phyloP scores from a whole-genome alignment of 176 grass and related monocot species.

The Avena sativa region DNA sequence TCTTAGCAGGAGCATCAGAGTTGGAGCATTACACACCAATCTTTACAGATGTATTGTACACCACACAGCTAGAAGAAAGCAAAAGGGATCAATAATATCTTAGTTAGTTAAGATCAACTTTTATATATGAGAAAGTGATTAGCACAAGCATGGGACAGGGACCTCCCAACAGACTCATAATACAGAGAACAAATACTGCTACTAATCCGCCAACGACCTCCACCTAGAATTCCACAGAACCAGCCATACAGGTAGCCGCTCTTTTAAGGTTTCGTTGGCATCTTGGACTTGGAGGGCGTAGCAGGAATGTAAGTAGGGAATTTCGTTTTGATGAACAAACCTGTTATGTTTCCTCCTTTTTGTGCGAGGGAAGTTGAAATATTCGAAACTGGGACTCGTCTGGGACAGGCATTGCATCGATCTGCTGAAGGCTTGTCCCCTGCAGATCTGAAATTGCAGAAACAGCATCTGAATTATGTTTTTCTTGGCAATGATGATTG shows the following conservation, averaged over 20 bases:
- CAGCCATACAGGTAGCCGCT: constrained; percentile 10
- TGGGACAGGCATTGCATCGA: neutral
- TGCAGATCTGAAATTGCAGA: constrained; percentile 38
- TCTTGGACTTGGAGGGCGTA: neutral
- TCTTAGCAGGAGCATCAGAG: constrained; percentile 38
- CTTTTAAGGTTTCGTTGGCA: neutral
- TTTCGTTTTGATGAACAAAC: neutral
- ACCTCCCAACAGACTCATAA: constrained; percentile 56
- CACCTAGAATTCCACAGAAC: constrained; percentile 40
- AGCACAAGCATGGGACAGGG: constrained; percentile 44
- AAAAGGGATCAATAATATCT: constrained; percentile 22
- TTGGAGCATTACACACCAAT: constrained; percentile 17
- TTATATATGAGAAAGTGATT: constrained; percentile 40
- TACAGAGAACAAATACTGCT: constrained; percentile 21
- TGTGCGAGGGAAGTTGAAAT: constrained; percentile 15
- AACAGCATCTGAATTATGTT: constrained; percentile 32
- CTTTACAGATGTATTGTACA: constrained; percentile 58
- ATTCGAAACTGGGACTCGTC: constrained; percentile 33
- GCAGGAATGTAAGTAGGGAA: constrained; percentile 10
- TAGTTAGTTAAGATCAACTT: constrained; percentile 48
- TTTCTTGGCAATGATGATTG: constrained; percentile 28
- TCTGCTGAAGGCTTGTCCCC: neutral
- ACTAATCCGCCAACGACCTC: constrained; percentile 40
- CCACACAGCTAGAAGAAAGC: constrained; percentile 30
- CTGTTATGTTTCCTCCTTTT: neutral